A percentile compares a stretch with the other conserved stretches of the same genome.
Evolutionary conservation across 176 grass and related monocot species (phyloP).

Genomic region (sorghum (Sorghum bicolor)): Sorghum_bicolor_NCBIv3 NC_012871.2:75496501-75497000

Average conservation of each 20-base stretch:
- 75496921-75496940: no score
- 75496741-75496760: background rate
- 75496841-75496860: no score
- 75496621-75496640: background rate
- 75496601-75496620: background rate
- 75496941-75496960: no score
- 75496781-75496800: no score
- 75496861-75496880: no score
- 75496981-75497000: no score
- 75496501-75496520: background rate
- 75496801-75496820: background rate
- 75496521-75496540: background rate
- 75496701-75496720: background rate
- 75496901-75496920: no score
- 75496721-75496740: background rate
- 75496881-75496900: no score
- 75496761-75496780: no score
- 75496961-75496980: no score
- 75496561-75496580: slow-evolving; percentile 40
- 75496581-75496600: background rate
- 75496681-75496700: background rate
- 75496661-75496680: background rate
- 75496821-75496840: background rate
- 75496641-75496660: background rate
- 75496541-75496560: slow-evolving; percentile 38